Conservation (phyloP, 108 stramenopile species). For the Cyclotella choctawhatcheeana region DNA sequence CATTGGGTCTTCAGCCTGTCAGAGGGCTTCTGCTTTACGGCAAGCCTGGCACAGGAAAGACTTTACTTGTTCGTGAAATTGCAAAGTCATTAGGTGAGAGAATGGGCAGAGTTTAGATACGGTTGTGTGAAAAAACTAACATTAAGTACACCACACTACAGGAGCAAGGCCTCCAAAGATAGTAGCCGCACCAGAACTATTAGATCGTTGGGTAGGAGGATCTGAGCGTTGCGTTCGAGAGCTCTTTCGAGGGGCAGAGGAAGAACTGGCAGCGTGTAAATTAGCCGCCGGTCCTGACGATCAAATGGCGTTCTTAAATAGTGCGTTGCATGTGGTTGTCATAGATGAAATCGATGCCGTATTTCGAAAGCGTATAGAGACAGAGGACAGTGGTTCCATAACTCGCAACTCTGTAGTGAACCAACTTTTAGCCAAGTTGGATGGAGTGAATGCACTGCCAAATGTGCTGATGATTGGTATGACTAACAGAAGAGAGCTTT, state of each 20-base stretch:
- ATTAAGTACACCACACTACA: background rate
- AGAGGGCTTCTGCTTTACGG: conserved; percentile 86
- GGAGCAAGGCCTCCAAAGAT: conserved; percentile 91
- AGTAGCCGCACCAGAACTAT: conserved; percentile 92
- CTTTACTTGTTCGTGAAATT: conserved; percentile 76
- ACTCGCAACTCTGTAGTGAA: conserved; percentile 78
- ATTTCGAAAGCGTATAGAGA: conserved; percentile 65
- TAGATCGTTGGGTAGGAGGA: conserved; percentile 98
- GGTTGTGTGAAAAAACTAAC: background rate
- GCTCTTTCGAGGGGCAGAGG: conserved; percentile 95
- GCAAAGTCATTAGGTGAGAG: conserved; percentile 65
- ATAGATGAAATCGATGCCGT: conserved; percentile 91
- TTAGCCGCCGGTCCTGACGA: conserved; percentile 59
- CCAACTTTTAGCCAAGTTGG: conserved; percentile 83
- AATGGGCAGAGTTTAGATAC: background rate
- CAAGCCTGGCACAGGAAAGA: conserved; percentile 81
- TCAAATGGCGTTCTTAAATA: conserved; percentile 40
- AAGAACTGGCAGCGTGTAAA: conserved; percentile 49
- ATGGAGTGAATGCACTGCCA: conserved; percentile 79
- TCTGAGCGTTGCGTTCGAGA: conserved; percentile 90
- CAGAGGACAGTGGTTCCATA: conserved; percentile 68
- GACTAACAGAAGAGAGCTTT: conserved; percentile 82
- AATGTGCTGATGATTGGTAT: conserved; percentile 86
- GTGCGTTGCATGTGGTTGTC: conserved; percentile 78
- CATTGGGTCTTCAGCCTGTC: conserved; percentile 84